Evolutionary conservation across 148 eudicot genomes (phyloP).

Genomic region (Amaranthus hypochondriacus): DNA sequence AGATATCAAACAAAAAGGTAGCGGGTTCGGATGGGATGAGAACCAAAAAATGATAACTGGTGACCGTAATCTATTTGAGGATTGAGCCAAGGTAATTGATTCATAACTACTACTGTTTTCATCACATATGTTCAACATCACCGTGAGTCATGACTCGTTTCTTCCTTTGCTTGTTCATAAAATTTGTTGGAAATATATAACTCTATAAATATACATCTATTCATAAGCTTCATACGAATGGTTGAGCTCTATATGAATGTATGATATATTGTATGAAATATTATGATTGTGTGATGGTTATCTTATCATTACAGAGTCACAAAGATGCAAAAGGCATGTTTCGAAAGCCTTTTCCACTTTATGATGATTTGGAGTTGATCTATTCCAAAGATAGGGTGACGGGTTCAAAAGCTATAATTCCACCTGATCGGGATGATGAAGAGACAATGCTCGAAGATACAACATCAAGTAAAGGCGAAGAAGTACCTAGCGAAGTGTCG

Average conservation of each 20-base stretch:
- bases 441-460: background rate
- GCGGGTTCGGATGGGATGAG: constrained; percentile 17
- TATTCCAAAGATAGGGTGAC: constrained; percentile 6
- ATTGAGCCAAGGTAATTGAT: constrained; percentile 4
- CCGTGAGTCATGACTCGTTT: too few species aligned
- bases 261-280: background rate
- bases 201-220: too few species aligned
- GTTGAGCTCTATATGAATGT: constrained; percentile 17
- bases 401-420: background rate
- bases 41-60: constrained; percentile 1
- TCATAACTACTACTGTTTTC: background rate
- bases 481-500: background rate
- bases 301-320: background rate
- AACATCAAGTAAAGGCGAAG: background rate
- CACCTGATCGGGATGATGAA: constrained; percentile 11
- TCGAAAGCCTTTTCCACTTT: constrained; percentile 2
- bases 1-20: constrained; percentile 8
- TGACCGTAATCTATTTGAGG: constrained; percentile 2
- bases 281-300: too few species aligned
- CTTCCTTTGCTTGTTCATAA: too few species aligned
- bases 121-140: background rate
- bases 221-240: too few species aligned
- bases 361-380: constrained; percentile 6
- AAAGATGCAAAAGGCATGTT: background rate
- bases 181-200: too few species aligned